phyloP scores from a whole-genome alignment of 2,329 filamentous ascomycete species.

The Phialocephala sp. region DNA sequence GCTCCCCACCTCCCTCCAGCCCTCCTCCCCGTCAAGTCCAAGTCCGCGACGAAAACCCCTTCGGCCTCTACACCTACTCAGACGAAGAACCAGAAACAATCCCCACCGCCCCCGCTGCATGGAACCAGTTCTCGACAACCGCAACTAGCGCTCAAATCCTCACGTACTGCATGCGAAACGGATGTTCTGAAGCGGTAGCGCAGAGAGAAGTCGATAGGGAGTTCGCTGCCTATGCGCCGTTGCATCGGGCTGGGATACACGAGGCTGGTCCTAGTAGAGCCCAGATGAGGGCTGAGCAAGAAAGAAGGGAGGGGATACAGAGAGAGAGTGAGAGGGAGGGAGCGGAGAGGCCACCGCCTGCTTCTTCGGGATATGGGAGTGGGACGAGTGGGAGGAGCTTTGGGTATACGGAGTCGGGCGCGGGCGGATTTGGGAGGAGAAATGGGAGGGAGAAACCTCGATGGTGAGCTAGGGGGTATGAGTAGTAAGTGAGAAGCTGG shows the following conservation, averaged over 20 bases:
- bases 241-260: background rate
- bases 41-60: background rate
- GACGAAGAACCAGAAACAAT: conserved; percentile 26
- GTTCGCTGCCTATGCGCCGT: conserved; percentile 18
- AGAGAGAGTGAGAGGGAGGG: too few relatives aligned
- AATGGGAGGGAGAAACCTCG: too few relatives aligned
- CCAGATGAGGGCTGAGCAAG: background rate
- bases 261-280: background rate
- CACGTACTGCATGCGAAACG: conserved; percentile 1
- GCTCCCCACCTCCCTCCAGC: background rate
- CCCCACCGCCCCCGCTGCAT: conserved; percentile 10
- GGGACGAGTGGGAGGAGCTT: background rate
- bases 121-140: conserved; percentile 17
- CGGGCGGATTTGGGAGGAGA: background rate
- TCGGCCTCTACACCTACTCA: conserved; percentile 17
- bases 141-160: conserved; percentile 10
- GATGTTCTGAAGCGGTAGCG: background rate
- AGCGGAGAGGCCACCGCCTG: too few relatives aligned
- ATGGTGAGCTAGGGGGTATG: background rate
- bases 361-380: too few relatives aligned
- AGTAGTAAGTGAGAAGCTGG: background rate
- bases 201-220: conserved; percentile 14
- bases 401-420: background rate
- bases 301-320: too few relatives aligned
- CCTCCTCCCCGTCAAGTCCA: background rate